Base-by-base conservation (phyloP, 208 protist genomes). In the Acanthamoeba sp. region DNA sequence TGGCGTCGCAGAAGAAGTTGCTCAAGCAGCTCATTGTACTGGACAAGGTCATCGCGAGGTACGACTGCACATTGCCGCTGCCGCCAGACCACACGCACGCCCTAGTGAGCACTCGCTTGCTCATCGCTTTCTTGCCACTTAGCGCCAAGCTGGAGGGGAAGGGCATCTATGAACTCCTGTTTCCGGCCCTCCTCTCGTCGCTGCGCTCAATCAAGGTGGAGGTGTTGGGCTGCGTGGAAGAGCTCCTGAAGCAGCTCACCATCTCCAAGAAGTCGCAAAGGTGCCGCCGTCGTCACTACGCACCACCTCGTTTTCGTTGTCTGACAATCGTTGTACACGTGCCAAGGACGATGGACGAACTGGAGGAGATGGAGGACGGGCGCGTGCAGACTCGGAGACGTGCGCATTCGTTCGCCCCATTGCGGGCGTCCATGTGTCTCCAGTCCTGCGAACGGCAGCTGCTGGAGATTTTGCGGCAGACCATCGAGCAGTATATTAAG, bases 291-390 rank as follows among this genome's bases (percentile, higher is more conserved):
- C 45, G 18, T 14, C 12, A 14, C 10, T 3, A 14, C 45, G 18
- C 45, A 50, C 18, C 18, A 7, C 5, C 5, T 50, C 18, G 1
- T 1, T 50, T 50, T 50, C 16, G 55, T 62, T n/a, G 55, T 62
- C 18, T 62, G 48, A 16, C 16, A n/a, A n/a, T n/a, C n/a, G 48
- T 55, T 16, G 48, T 55, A 12, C 48, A 90, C 2, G 34, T 34
- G 22, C 22, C 10, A 73, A 3, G 32, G 48, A 50, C 24, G 9
- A 42, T 91, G 36, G 45, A 71, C 32, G 24, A 71, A 29, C 52
- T 91, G 12, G 85, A 91, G 24, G n/a, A 71, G 85, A 91, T 91
- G 52, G 85, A 91, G 85, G 38, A n/a, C 14, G 85, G 85, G 22
- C 34, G 32, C 20, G 64, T 73, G 64, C 3, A 20, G 10, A 91